Base-by-base conservation (phyloP, 2,329 filamentous ascomycete genomes). In the Pseudogymnoascus sp. region DNA sequence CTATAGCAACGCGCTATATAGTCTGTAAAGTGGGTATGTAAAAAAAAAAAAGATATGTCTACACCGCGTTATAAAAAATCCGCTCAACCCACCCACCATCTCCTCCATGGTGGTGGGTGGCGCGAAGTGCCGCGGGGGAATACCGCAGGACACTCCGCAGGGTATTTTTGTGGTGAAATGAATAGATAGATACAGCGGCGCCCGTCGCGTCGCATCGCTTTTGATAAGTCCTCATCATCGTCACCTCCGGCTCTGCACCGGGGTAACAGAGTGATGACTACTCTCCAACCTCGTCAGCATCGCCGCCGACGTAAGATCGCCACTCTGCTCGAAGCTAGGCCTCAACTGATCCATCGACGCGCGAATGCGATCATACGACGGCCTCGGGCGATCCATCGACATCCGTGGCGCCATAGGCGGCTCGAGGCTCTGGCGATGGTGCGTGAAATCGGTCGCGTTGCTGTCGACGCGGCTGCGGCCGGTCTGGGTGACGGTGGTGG, bases 281-380 rank as follows among this genome's bases (percentile, higher is more conserved):
- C 89, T 92, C 78, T 97, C 95, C 68, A 96, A 85, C 67, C 92
- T 84, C 60, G 88, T 88, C 68, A 99, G 78, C 73, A 93, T 87
- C 37, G 91, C 91, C 11, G 93, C 93, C 19, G 90, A 93, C 0
- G 93, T 96, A 71, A 97, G 96, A 71, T 97, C 93, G 70, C 86
- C 89, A 74, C 88, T 95, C 38, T 86, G 86, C 76, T 97, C 93
- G 73, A 91, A 96, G 74, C 89, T 93, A 7, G 89, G 83, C 69
- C 92, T 83, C n/a, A 91, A 85, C 29, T 88, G 86, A 72, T 97
- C 95, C 85, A 96, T 93, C 0, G 91, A 96, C 66, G 87, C 86
- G 60, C 93, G 83, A 70, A 96, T 85, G 63, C 93, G 85, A 72
- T 97, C 93, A 73, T 90, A 96, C n/a, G 91, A 96, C 44, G 91